Percentiles rank a stretch among this genome's conserved stretches.
phyloP scores from a whole-genome alignment of 139 green algal species.

The Deuterostichococcus epilithicus region DNA sequence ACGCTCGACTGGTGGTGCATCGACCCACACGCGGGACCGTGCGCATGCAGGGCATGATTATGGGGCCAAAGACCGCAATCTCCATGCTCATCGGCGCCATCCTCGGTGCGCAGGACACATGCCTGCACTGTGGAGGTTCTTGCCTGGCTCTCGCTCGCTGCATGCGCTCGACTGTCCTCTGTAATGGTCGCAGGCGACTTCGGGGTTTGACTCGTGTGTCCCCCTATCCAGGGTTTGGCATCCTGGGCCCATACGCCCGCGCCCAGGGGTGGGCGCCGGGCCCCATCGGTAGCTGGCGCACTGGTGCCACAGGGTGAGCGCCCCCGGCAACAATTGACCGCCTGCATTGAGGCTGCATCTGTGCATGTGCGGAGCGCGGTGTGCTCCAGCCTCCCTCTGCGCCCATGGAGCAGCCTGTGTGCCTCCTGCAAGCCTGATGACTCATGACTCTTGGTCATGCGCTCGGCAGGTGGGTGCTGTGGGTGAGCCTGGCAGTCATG shows the following conservation, averaged over 20 bases:
- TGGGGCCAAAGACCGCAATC: conserved; percentile 45
- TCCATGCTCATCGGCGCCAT: conserved; percentile 53
- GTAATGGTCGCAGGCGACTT: background rate
- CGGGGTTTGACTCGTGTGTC: background rate
- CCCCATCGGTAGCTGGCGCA: conserved; percentile 32
- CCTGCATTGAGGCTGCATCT: background rate
- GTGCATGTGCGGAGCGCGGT: too few species aligned
- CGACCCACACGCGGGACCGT: too few species aligned
- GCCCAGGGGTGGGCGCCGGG: conserved; percentile 43
- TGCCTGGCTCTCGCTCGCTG: background rate
- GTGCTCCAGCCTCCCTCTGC: too few species aligned
- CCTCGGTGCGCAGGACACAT: conserved; percentile 14
- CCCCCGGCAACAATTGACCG: background rate
- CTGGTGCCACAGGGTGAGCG: conserved; percentile 26
- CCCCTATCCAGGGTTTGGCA: conserved; percentile 20
- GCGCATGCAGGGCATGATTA: conserved; percentile 53
- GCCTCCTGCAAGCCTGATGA: too few species aligned
- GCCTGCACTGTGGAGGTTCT: background rate
- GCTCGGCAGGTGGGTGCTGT: conserved; percentile 51
- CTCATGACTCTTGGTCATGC: too few species aligned
- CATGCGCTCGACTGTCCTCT: background rate
- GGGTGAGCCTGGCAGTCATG: conserved; percentile 51
- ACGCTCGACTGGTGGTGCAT: too few species aligned
- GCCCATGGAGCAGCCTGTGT: too few species aligned
- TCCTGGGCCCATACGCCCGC: conserved; percentile 37